Evolutionary conservation across 345 rosid genomes (phyloP).

Genomic region (Mallotus nudiflorus): DNA sequence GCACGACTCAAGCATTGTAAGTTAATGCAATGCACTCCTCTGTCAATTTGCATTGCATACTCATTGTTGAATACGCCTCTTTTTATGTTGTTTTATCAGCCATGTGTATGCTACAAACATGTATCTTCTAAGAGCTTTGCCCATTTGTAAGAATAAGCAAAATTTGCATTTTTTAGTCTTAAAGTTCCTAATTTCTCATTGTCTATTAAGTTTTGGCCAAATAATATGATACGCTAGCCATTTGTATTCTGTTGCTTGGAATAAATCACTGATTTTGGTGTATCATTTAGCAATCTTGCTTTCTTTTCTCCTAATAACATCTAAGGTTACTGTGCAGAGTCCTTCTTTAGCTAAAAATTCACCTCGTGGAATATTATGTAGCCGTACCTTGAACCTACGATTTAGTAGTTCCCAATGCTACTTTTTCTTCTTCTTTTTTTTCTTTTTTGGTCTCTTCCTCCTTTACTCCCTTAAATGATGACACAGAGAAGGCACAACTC

Average conservation of each 20-base stretch:
- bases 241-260: neutral
- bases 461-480: too few species aligned
- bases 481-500: too few species aligned
- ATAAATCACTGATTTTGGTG: neutral
- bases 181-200: neutral
- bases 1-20: neutral
- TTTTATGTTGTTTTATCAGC: neutral
- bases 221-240: neutral
- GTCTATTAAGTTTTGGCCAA: neutral
- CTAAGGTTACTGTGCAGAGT: slow-evolving; percentile 49
- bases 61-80: neutral
- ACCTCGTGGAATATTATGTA: slow-evolving; percentile 92
- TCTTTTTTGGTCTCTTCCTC: too few species aligned
- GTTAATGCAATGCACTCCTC: neutral
- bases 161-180: too few species aligned
- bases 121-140: too few species aligned
- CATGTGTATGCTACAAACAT: slow-evolving; percentile 1
- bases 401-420: slow-evolving; percentile 90
- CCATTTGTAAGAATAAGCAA: too few species aligned
- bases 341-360: slow-evolving; percentile 76
- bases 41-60: neutral
- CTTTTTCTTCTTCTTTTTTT: too few species aligned
- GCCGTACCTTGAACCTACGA: slow-evolving; percentile 87
- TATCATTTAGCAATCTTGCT: neutral
- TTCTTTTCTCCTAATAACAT: slow-evolving; percentile 15